These are phyloP conservation scores for Aspergillus sojae DNA, from an alignment of 2,329 filamentous ascomycete genomes.

Conservation along the genomic window DNA sequence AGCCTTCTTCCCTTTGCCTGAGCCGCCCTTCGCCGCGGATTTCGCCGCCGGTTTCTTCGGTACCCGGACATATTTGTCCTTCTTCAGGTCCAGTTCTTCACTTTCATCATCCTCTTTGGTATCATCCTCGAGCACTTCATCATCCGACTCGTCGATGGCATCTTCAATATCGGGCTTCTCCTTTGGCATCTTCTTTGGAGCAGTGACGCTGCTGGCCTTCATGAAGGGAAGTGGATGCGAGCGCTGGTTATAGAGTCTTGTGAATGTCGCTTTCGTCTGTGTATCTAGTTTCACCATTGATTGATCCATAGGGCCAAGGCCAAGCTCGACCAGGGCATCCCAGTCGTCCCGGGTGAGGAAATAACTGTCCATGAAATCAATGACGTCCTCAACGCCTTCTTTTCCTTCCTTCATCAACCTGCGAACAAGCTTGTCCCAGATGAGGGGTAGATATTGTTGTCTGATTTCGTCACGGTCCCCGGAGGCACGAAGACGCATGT, in stretches of 20 bases:
- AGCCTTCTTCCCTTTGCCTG: conserved; percentile 53
- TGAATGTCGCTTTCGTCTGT: conserved; percentile 87
- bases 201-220: conserved; percentile 79
- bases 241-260: conserved; percentile 83
- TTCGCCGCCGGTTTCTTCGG: conserved; percentile 72
- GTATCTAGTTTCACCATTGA: conserved; percentile 75
- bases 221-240: conserved; percentile 93
- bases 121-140: conserved; percentile 59
- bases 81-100: conserved; percentile 80
- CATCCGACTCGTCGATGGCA: conserved; percentile 88
- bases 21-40: conserved; percentile 48
- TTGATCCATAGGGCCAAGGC: conserved; percentile 80
- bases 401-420: conserved; percentile 77
- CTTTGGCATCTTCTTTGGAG: conserved; percentile 69
- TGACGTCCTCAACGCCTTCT: conserved; percentile 78
- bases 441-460: conserved; percentile 86
- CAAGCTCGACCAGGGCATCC: conserved; percentile 88
- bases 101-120: conserved; percentile 67
- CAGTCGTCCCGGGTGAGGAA: conserved; percentile 94
- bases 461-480: conserved; percentile 92
- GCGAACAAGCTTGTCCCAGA: conserved; percentile 81
- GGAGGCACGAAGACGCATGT: conserved; percentile 89
- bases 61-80: conserved; percentile 94
- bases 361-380: conserved; percentile 96
- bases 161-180: conserved; percentile 94